phyloP scores from a whole-genome alignment of 2,329 filamentous ascomycete genomes.

The Colletotrichum eleusines region DNA sequence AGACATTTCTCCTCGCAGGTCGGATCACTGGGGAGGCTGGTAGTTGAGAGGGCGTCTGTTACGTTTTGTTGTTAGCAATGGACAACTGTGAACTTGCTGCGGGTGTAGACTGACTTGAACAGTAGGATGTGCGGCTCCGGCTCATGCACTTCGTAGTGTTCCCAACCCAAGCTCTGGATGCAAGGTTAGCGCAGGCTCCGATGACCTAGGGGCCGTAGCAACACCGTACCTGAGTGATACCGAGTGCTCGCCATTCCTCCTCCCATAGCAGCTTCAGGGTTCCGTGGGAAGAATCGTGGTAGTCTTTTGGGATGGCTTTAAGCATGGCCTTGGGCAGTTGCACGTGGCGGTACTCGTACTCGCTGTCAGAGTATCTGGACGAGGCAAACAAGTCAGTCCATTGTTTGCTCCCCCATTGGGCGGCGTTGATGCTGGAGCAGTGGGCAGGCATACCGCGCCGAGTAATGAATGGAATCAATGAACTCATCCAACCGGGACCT shows the following conservation, averaged over 20 bases:
- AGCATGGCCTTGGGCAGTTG: slow-evolving; percentile 98
- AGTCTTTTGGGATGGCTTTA: slow-evolving; percentile 94
- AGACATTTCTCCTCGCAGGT: slow-evolving; percentile 29
- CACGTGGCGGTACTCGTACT: slow-evolving; percentile 97
- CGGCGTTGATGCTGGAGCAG: slow-evolving; percentile 13
- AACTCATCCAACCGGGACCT: slow-evolving; percentile 89
- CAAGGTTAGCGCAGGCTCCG: slow-evolving; percentile 19
- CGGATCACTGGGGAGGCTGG: slow-evolving; percentile 72
- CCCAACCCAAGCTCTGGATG: slow-evolving; percentile 92
- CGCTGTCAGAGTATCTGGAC: slow-evolving; percentile 87
- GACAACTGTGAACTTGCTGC: background rate
- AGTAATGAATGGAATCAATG: slow-evolving; percentile 95
- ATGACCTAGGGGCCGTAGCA: background rate
- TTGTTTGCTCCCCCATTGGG: background rate
- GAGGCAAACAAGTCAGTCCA: slow-evolving; percentile 10
- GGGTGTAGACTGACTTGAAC: slow-evolving; percentile 83
- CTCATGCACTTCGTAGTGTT: slow-evolving; percentile 99
- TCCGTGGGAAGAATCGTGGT: slow-evolving; percentile 89
- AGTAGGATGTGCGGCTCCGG: slow-evolving; percentile 98
- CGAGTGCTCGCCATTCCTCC: slow-evolving; percentile 96
- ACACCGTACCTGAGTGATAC: slow-evolving; percentile 89
- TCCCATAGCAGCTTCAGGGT: slow-evolving; percentile 98
- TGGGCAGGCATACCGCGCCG: slow-evolving; percentile 73
- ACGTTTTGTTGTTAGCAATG: slow-evolving; percentile 8
- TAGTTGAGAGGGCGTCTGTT: slow-evolving; percentile 85